These are phyloP conservation scores for Tetratostichococcus sp. DNA, from an alignment of 139 green algal genomes.

Conservation along the genomic window DNA sequence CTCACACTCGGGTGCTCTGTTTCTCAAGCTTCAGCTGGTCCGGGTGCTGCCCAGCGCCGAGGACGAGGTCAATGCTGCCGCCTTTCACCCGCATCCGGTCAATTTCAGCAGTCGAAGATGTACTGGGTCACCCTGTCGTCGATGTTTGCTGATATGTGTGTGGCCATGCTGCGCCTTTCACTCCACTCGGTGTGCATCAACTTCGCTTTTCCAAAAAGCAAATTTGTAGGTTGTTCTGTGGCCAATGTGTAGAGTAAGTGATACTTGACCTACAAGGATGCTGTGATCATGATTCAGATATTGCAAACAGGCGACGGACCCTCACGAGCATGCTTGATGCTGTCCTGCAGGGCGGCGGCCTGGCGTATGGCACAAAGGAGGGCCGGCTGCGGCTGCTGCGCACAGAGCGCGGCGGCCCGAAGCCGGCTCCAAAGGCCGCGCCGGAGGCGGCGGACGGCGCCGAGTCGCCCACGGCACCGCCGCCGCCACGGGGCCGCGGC, in stretches of 20 bases:
- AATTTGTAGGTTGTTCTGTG: not conserved
- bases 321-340: not conserved
- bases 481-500: no score
- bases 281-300: no score
- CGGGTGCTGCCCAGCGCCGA: conserved; percentile 72
- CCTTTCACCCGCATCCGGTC: conserved; percentile 59
- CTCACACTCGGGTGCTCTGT: no score
- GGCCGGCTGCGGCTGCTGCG: conserved; percentile 59
- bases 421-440: not conserved
- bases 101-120: no score
- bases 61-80: conserved; percentile 91
- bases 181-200: no score
- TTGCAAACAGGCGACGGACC: no score
- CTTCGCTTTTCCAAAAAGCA: conserved; percentile 10
- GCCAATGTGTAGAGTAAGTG: not conserved
- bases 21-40: no score
- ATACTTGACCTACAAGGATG: no score
- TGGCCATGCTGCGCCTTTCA: no score
- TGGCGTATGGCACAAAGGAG: conserved; percentile 95
- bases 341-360: conserved; percentile 54
- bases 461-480: not conserved
- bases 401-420: not conserved
- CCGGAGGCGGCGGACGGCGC: no score
- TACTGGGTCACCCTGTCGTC: no score
- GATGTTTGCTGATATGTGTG: no score